These are phyloP conservation scores for Aspergillus haitiensis DNA, from an alignment of 495 filamentous ascomycete genomes.

Conservation along the genomic window DNA sequence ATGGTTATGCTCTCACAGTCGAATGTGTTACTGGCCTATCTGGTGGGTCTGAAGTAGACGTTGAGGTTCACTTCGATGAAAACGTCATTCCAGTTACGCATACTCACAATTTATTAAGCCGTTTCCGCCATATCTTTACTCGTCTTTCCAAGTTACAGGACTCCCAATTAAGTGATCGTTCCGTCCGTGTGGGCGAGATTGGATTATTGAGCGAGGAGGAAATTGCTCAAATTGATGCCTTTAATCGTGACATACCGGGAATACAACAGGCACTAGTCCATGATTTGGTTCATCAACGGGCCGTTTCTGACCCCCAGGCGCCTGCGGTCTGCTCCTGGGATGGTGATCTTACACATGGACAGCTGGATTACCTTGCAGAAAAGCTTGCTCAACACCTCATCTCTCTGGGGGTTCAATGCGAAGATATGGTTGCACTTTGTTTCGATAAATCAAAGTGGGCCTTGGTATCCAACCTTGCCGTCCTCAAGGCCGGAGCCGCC, in stretches of 20 bases:
- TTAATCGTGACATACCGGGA: background rate
- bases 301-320: background rate
- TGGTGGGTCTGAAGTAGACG: background rate
- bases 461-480: conserved; percentile 39
- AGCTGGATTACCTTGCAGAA: conserved; percentile 33
- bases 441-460: conserved; percentile 51
- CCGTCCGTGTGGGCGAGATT: background rate
- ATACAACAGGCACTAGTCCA: background rate
- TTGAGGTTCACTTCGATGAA: background rate
- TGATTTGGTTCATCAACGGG: background rate
- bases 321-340: conserved; percentile 40
- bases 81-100: background rate
- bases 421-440: conserved; percentile 51
- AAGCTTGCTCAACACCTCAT: conserved; percentile 35
- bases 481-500: conserved; percentile 37
- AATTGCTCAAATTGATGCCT: background rate
- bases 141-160: background rate
- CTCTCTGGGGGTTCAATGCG: conserved; percentile 34
- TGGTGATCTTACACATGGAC: conserved; percentile 33
- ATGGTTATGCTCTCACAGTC: background rate
- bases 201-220: background rate
- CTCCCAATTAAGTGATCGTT: background rate
- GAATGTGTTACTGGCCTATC: background rate
- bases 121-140: background rate
- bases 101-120: background rate